Conservation (phyloP, 305 asterid species). For the Salvia sclarea region DNA sequence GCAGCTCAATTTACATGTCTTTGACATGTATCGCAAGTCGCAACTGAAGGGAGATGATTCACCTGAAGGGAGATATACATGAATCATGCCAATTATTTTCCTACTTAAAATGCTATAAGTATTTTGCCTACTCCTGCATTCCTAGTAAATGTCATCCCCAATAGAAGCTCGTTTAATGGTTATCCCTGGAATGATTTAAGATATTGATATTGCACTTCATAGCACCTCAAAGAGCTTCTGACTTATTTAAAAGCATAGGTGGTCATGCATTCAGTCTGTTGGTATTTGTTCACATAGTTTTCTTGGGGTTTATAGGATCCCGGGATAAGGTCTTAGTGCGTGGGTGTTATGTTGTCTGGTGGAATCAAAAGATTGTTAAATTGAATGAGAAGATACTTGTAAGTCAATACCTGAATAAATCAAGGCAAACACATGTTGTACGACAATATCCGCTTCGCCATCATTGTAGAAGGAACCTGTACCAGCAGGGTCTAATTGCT, state of each 20-base stretch:
- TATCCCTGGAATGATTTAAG: slow-evolving; percentile 13
- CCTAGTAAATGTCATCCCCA: slow-evolving; percentile 12
- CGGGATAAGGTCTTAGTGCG: background rate
- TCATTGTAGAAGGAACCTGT: slow-evolving; percentile 97
- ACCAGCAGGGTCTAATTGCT: slow-evolving; percentile 96
- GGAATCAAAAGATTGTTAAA: slow-evolving; percentile 9
- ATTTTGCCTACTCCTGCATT: background rate
- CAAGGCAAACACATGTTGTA: slow-evolving; percentile 78
- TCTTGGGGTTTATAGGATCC: slow-evolving; percentile 6
- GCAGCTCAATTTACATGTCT: background rate
- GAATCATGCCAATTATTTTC: slow-evolving; percentile 24
- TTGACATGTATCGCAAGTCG: background rate
- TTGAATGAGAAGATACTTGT: slow-evolving; percentile 22
- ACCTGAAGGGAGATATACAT: slow-evolving; percentile 6
- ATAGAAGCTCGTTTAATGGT: slow-evolving; percentile 10
- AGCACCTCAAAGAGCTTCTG: background rate
- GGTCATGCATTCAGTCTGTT: slow-evolving; percentile 18
- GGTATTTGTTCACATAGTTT: slow-evolving; percentile 6
- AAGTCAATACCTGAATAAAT: slow-evolving; percentile 74
- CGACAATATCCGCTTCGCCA: slow-evolving; percentile 93
- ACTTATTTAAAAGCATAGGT: slow-evolving; percentile 22
- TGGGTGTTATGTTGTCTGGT: background rate
- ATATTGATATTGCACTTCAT: background rate
- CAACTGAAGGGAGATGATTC: too few relatives aligned
- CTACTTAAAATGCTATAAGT: background rate